These are phyloP conservation scores for Fusarium zealandicum DNA, from an alignment of 2,329 filamentous ascomycete genomes.

Conservation along the genomic window DNA sequence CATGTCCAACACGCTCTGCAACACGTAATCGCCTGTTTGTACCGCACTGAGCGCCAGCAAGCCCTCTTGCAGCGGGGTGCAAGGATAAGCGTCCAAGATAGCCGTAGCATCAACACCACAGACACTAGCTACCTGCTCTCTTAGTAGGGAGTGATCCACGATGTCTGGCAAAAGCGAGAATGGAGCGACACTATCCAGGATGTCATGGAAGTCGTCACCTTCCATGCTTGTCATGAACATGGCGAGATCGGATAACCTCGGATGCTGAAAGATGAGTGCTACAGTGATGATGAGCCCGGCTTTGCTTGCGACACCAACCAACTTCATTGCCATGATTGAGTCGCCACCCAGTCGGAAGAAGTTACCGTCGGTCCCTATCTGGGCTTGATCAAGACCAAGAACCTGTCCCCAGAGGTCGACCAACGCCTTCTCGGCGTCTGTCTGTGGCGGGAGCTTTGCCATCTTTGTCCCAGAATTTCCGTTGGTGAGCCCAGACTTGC, in stretches of 20 bases:
- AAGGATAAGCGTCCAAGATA: constrained; percentile 47
- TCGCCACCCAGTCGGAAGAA: constrained; percentile 25
- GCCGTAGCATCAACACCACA: not conserved
- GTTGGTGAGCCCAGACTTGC: not conserved
- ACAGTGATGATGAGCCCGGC: constrained; percentile 6
- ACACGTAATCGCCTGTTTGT: constrained; percentile 22
- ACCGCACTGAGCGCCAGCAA: constrained; percentile 44
- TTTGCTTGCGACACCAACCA: constrained; percentile 12
- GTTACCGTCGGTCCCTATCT: constrained; percentile 8
- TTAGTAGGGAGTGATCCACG: not conserved
- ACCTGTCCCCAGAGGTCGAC: constrained; percentile 3
- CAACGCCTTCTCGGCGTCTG: not conserved
- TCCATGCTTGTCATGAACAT: not conserved
- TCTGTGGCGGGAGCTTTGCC: not conserved
- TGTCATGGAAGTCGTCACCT: not conserved
- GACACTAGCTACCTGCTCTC: not conserved
- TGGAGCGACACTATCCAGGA: not conserved
- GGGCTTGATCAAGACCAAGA: not conserved
- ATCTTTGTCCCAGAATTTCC: not conserved
- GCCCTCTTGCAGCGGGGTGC: constrained; percentile 47
- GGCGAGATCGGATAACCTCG: constrained; percentile 7
- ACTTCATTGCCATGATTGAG: constrained; percentile 38
- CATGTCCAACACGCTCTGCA: constrained; percentile 20
- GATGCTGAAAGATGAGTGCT: constrained; percentile 14
- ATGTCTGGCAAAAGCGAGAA: not conserved